A percentile compares a stretch with the other conserved stretches of the same genome.
These are phyloP conservation scores for Hypoxylon rubiginosum DNA, from an alignment of 2,329 filamentous ascomycete species.

Conservation along the genomic window DNA sequence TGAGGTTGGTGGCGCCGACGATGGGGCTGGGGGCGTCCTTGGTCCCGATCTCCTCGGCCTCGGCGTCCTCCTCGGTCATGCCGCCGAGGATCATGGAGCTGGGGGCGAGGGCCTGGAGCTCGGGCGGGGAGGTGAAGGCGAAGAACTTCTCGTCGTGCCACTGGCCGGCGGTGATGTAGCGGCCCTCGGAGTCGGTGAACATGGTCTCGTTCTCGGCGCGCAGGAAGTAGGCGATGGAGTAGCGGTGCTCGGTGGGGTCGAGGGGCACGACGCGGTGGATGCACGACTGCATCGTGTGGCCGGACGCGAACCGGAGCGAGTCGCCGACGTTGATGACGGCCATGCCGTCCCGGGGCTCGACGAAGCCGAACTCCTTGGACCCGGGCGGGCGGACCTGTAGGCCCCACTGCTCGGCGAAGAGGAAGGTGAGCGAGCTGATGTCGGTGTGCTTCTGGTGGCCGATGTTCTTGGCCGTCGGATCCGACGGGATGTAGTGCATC, in stretches of 20 bases:
- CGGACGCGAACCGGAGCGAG: conserved; percentile 68
- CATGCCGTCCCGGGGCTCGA: conserved; percentile 63
- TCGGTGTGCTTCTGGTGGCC: conserved; percentile 71
- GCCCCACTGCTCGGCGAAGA: conserved; percentile 70
- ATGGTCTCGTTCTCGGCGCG: conserved; percentile 68
- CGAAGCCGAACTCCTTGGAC: conserved; percentile 64
- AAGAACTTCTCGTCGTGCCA: conserved; percentile 70
- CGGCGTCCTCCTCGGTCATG: conserved; percentile 60
- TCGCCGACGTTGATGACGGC: conserved; percentile 72
- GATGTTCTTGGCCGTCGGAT: conserved; percentile 59
- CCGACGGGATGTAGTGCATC: conserved; percentile 67
- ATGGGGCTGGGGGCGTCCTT: conserved; percentile 42
- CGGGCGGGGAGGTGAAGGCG: conserved; percentile 60
- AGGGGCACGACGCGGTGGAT: conserved; percentile 70
- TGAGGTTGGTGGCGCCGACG: conserved; percentile 36
- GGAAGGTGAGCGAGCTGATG: conserved; percentile 66
- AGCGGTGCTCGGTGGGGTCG: conserved; percentile 66
- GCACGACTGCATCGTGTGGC: conserved; percentile 67
- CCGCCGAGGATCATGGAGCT: conserved; percentile 64
- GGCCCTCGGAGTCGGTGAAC: conserved; percentile 68
- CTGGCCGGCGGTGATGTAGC: conserved; percentile 65
- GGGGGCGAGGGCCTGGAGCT: conserved; percentile 63
- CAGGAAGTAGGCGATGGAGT: conserved; percentile 71
- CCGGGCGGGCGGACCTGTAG: conserved; percentile 68
- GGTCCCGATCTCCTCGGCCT: conserved; percentile 29